Base-by-base conservation (phyloP, 148 eudicot species). In the Spergularia bocconei region DNA sequence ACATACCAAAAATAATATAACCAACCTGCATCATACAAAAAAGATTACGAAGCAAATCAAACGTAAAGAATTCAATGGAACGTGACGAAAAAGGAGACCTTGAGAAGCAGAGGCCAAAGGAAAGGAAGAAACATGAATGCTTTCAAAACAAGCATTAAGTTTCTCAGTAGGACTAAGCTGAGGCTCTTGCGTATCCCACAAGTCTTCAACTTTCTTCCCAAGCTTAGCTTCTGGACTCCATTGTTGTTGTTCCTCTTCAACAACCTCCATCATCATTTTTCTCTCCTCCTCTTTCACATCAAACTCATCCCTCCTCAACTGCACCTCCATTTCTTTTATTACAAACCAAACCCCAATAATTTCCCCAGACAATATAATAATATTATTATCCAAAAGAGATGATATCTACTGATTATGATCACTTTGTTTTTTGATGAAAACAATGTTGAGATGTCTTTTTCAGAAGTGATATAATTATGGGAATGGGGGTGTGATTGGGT, bases 81-180 rank as follows among this genome's bases (percentile, higher is more conserved):
- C 12, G 75, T 12, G 11, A 14, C 14, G 16, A 63, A 52, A 11
- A 7, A 44, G 15, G 5, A 2, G n/a, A 91, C 98, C 94, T 83
- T 85, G 85, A 59, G 90, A 83, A 57, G 86, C 71, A 67, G 89
- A 75, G 39, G 96, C 89, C 33, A 66, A 83, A 16, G 98, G 97
- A 54, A 91, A 94, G 23, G 89, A 79, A 73, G 96, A 90, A 51
- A 94, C 97, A 60, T 93, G 89, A 38, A 94, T 89, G 70, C 85
- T 82, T 77, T 94, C 98, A 77, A 94, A 94, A 71, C 98, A 94
- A 62, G 97, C 92, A 73, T 94, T 94, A 19, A 94, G 91, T 77
- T 94, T 94, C 75, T 94, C 98, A 70, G 90, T 88, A 19, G 97
- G 98, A 71, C 85, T 84, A 4, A 94, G 81, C 69, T 90, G 91